Evolutionary conservation across 352 stramenopile species (phyloP), one percentile per base, ranked within the genome.

Genomic region (Lagenidium giganteum): DNA sequence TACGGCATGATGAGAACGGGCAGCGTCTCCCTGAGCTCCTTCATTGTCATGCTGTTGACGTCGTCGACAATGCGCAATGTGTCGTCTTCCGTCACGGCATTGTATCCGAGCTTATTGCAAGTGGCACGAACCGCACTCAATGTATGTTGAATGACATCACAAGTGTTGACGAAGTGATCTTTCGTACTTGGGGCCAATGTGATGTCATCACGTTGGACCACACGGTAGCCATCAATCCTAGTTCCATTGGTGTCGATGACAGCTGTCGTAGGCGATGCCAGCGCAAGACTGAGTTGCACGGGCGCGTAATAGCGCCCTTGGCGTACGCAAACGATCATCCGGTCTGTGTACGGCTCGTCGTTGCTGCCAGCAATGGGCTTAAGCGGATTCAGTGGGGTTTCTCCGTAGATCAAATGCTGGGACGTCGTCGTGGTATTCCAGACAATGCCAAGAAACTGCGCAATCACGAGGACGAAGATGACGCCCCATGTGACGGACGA

Each of bases 341-440:
- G 65, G 38, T 80, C 70, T 5, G 53, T 41, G 36, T 70, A 82
- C 3, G 64, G 68, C 17, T 68, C 51, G 27, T 84, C 71, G 38
- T 75, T 84, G 0, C 34, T 35, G 1, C 71, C 67, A 2, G 34
- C 14, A n/a, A 77, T 34, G 52, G 2, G 11, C 13, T 8, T 4
- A 12, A 42, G 9, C 1, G 27, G 13, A 21, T 39, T 48, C 1
- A 24, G 1, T 1, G 45, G 45, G 9, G 3, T 24, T 4, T 14
- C 27, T 1, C 53, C 53, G 23, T 56, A 62, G 1, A 39, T 25
- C 3, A 49, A 2, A n/a, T 30, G 11, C 20, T 44, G 9, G 11
- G 17, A 4, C 2, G 1, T 23, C 5, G 18, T 27, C 1, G 21
- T 30, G 4, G 38, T 32, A 32, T 58, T 54, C 49, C 60, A 63